phyloP scores from a whole-genome alignment of 1,284 basidiomycete genomes.

The Sporisorium scitamineum region DNA sequence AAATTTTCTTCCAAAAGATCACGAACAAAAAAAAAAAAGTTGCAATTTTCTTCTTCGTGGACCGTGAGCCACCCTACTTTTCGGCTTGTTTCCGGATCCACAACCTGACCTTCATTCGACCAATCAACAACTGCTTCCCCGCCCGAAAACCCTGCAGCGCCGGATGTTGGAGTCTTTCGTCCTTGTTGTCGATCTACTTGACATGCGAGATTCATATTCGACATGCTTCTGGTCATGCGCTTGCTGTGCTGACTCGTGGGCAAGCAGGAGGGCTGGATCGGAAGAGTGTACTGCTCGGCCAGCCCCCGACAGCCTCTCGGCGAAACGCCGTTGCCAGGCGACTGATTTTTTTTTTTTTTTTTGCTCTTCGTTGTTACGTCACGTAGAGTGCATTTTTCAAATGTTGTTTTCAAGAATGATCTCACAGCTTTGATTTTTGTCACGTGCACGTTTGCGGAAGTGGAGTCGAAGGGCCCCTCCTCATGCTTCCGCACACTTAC shows the following conservation, averaged over 20 bases:
- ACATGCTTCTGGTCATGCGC: not conserved
- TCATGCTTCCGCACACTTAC: not conserved
- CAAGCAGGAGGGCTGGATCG: not conserved
- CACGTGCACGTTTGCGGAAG: not conserved
- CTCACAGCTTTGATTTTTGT: not conserved
- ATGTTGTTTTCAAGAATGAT: not conserved
- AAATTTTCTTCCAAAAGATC: conserved; percentile 41
- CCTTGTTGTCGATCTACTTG: not conserved
- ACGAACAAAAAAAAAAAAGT: conserved; percentile 8
- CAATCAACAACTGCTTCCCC: not conserved
- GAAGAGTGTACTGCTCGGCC: conserved; percentile 1
- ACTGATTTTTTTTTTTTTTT: not conserved
- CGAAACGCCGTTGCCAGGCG: not conserved
- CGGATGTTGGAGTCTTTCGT: not conserved
- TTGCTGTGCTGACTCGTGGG: not conserved
- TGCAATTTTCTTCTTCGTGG: conserved; percentile 13
- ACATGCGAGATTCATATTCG: not conserved
- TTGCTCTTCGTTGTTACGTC: too few species aligned
- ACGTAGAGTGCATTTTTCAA: not conserved
- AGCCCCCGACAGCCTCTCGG: not conserved
- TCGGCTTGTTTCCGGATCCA: conserved; percentile 30
- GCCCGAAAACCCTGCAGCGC: not conserved
- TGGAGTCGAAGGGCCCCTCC: conserved; percentile 10
- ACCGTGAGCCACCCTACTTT: conserved; percentile 13
- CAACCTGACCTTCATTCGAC: not conserved